Evolutionary conservation across 1,284 basidiomycete genomes (phyloP), one percentile per base, ranked within the genome.

Genomic region (Sphagnurus paluster): DNA sequence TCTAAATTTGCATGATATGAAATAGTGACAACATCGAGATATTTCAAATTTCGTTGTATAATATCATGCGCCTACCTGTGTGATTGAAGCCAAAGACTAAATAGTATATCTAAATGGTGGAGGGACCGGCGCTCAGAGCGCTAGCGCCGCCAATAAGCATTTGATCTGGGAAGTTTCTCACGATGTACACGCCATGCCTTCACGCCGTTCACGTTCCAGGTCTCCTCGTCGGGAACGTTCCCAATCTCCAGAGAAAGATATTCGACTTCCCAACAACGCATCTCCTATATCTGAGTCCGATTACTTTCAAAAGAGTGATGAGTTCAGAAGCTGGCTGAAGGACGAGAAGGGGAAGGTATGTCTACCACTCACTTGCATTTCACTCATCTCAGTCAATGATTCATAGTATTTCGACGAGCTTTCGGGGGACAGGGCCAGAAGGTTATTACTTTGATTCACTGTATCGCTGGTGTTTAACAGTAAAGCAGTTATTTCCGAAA

Each of bases 371-470:
- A 35, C 32, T 37, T 39, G 30, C 10, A 14, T 36, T 28, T 37
- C 7, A 29, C 33, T 43, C 5, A 19, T 10, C 39, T 37, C 34
- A 14, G 16, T 13, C 34, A 30, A 10, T n/a, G 10, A 41, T 24
- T n/a, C n/a, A 33, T 47, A 88, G 86, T 90, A 90, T 59, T 83
- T 90, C 59, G 83, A 87, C 52, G 83, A 88, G 50, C 71, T 90
- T 40, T 79, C 83, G 10, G 80, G 87, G 29, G 87, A 90, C 17
- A 82, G 72, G 60, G 79, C 87, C 7, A 74, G 85, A 57, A 87
- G 80, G 86, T 87, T 64, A 60, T 79, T 58, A 25, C 43, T 34
- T 48, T 42, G 17, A 30, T 52, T 49, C 30, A 40, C 52, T 54
- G 52, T 29, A 26, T 44, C 47, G 43, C 50, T 62, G 52, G 48